Base-by-base conservation (phyloP, 352 stramenopile species). In the Phytophthora aleatoria region DNA sequence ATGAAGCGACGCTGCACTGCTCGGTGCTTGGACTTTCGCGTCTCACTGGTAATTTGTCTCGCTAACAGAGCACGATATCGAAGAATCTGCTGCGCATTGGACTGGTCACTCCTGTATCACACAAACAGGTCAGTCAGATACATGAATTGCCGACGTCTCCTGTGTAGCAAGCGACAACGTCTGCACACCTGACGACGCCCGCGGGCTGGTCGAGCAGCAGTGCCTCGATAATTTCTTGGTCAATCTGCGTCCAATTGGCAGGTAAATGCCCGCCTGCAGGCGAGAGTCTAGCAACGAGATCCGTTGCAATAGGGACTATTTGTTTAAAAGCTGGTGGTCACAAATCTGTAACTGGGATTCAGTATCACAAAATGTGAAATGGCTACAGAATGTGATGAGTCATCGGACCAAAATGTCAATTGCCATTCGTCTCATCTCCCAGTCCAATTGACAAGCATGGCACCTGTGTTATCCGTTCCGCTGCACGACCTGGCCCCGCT, bases 1-100 rank as follows among this genome's bases (percentile, higher is more conserved):
- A 81, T 74, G 42, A 85, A 82, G 43, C 73, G 73, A 5, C 73
- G 67, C 52, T 85, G 76, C 27, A 82, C 73, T 13, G 70, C 73
- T 43, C 73, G 64, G 44, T 82, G 76, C 51, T 82, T 82, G 61
- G 57, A 69, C 33, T 71, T 77, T 36, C 73, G 76, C 28, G 51
- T 38, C 11, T 79, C 70, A 20, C 65, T 71, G 15, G 39, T 50
- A n/a, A 59, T 31, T 31, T 66, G 48, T 8, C 33, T 57, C 3
- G 39, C 43, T 50, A 67, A 15, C 15, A 64, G 16, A 33, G 55
- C 60, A 36, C n/a, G 20, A 20, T 20, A 20, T 20, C 20, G 20
- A 20, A 71, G 20, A 43, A 51, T 13, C 5, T 67, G 50, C 20
- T 54, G 61, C 38, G 28, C 15, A 31, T 57, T 52, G 12, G 35